Conservation (phyloP, 116 monocot genomes). For the Posidonia oceanica region DNA sequence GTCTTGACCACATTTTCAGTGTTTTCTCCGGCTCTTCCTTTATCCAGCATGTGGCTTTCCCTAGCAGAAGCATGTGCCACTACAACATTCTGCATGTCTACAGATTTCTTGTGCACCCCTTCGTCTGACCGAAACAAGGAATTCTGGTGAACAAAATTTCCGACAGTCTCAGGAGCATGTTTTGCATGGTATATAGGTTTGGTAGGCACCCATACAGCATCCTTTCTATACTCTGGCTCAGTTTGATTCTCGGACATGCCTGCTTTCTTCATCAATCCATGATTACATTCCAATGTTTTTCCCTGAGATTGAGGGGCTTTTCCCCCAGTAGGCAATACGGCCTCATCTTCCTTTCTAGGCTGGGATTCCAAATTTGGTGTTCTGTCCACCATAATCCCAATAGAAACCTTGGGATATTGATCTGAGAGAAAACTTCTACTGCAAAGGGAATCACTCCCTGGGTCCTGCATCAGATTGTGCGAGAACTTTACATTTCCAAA, state of each 20-base stretch:
- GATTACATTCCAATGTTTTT: slow-evolving; percentile 16
- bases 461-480: slow-evolving; percentile 21
- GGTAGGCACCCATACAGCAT: slow-evolving; percentile 23
- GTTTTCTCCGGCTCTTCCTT: slow-evolving; percentile 8
- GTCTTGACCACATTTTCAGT: slow-evolving; percentile 2
- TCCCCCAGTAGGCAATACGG: slow-evolving; percentile 11
- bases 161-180: slow-evolving; percentile 8
- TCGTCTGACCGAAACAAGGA: slow-evolving; percentile 18
- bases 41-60: slow-evolving; percentile 8
- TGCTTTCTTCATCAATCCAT: slow-evolving; percentile 3
- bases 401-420: slow-evolving; percentile 59
- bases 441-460: slow-evolving; percentile 23
- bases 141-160: slow-evolving; percentile 13
- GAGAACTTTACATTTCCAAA: neutral
- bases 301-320: slow-evolving; percentile 16
- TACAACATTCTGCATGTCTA: slow-evolving; percentile 10
- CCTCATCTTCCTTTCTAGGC: slow-evolving; percentile 21
- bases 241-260: slow-evolving; percentile 7
- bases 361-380: slow-evolving; percentile 17
- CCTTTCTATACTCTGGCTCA: slow-evolving; percentile 7
- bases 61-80: slow-evolving; percentile 18
- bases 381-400: slow-evolving; percentile 52
- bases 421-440: slow-evolving; percentile 39
- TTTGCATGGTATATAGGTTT: slow-evolving; percentile 18
- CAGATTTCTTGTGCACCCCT: slow-evolving; percentile 16